A percentile compares a stretch with the other conserved stretches of the same genome.
Conservation (phyloP, 495 filamentous ascomycete genomes). For the Cercophora scortea region DNA sequence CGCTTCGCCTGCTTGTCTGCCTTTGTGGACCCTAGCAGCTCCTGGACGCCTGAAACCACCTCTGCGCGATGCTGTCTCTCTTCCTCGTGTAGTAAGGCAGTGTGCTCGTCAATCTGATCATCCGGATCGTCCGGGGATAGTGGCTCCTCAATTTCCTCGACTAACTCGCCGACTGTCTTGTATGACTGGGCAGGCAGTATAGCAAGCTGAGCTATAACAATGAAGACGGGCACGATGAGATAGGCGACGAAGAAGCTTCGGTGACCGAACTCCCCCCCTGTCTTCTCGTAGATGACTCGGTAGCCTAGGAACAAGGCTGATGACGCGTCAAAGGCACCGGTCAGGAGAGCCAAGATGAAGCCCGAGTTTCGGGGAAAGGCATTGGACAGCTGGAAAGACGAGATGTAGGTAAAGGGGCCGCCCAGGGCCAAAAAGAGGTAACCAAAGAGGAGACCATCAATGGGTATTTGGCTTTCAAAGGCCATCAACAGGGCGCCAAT, state of each 20-base stretch:
- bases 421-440: constrained; percentile 80
- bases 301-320: constrained; percentile 87
- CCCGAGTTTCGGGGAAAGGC: constrained; percentile 82
- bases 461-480: constrained; percentile 55
- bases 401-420: constrained; percentile 85
- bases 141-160: constrained; percentile 57
- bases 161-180: constrained; percentile 80
- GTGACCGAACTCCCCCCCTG: constrained; percentile 51
- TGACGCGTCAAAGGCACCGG: constrained; percentile 83
- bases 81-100: constrained; percentile 53
- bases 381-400: constrained; percentile 88
- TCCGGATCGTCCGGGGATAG: constrained; percentile 20
- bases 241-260: constrained; percentile 71
- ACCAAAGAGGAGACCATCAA: constrained; percentile 67
- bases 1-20: constrained; percentile 44
- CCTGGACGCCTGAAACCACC: constrained; percentile 65
- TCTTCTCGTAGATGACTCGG: constrained; percentile 62
- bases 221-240: constrained; percentile 64
- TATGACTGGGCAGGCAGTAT: constrained; percentile 77
- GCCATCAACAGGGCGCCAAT: constrained; percentile 65
- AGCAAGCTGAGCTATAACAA: constrained; percentile 59
- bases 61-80: constrained; percentile 57
- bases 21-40: constrained; percentile 57
- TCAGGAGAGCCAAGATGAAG: constrained; percentile 75
- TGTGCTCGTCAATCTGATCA: constrained; percentile 55